phyloP scores from a whole-genome alignment of 2,329 filamentous ascomycete genomes.

The Alternaria metachromatica region DNA sequence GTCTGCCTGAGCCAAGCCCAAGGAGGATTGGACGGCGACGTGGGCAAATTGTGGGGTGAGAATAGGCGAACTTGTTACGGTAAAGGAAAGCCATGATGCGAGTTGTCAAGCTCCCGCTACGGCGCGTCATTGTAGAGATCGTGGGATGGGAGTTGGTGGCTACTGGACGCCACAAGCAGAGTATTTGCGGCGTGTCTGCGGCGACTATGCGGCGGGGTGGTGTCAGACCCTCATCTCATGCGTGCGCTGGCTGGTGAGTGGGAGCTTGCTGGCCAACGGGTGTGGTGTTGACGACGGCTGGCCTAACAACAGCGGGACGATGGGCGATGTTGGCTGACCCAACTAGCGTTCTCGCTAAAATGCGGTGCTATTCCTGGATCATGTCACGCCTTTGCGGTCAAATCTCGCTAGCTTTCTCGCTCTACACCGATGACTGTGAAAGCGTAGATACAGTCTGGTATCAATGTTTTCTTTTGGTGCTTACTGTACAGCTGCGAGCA shows the following conservation, averaged over 20 bases:
- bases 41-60: conserved; percentile 12
- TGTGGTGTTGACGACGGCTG: conserved; percentile 21
- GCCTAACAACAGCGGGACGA: conserved; percentile 12
- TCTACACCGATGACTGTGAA: not conserved
- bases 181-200: conserved; percentile 5
- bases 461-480: not conserved
- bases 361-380: conserved; percentile 12
- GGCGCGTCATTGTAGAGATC: conserved; percentile 6
- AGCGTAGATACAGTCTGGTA: conserved; percentile 6
- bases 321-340: conserved; percentile 2
- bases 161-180: conserved; percentile 6
- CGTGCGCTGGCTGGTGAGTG: conserved; percentile 10
- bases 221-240: conserved; percentile 10
- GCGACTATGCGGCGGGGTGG: conserved; percentile 1
- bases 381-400: not conserved
- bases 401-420: not conserved
- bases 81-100: conserved; percentile 22
- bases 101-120: conserved; percentile 9
- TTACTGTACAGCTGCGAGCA: not conserved
- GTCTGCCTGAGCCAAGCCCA: conserved; percentile 30
- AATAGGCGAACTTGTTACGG: conserved; percentile 19
- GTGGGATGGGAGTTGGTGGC: not conserved
- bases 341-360: conserved; percentile 12
- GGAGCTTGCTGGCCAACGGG: conserved; percentile 18
- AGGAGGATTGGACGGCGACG: conserved; percentile 18